A percentile compares a stretch with the other conserved stretches of the same genome.
These are phyloP conservation scores for Fomitopsis schrenkii DNA, from an alignment of 1,284 basidiomycete species.

Conservation along the genomic window DNA sequence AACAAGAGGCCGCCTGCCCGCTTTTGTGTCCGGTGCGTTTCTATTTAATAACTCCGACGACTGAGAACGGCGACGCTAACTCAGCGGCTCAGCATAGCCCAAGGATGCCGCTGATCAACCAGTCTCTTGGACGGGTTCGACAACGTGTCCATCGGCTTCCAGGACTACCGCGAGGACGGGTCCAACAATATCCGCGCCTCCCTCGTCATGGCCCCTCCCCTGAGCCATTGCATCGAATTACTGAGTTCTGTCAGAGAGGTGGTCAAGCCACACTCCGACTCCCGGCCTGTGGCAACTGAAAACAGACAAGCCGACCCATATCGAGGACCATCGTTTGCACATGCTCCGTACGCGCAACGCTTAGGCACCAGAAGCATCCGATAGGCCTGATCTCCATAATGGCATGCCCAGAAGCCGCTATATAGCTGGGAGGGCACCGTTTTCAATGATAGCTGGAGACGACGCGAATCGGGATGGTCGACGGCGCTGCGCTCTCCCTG, in stretches of 20 bases:
- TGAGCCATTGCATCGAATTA: not conserved
- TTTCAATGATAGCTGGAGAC: not conserved
- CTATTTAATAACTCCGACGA: slow-evolving; percentile 24
- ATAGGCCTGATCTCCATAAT: not conserved
- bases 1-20: slow-evolving; percentile 10
- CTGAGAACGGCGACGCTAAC: slow-evolving; percentile 23
- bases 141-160: slow-evolving; percentile 2
- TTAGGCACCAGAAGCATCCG: not conserved
- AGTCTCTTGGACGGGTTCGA: not conserved
- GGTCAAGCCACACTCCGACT: not conserved
- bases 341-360: not conserved
- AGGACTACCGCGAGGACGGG: not conserved
- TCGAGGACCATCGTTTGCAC: not conserved
- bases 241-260: not conserved
- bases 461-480: not conserved
- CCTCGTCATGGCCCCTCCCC: not conserved
- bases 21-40: slow-evolving; percentile 15
- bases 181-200: not conserved
- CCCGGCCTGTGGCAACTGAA: not conserved
- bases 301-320: not conserved
- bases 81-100: slow-evolving; percentile 21
- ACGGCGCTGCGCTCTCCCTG: not conserved
- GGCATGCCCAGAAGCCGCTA: not conserved
- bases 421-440: not conserved
- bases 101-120: slow-evolving; percentile 8